These are phyloP conservation scores for Osmanthus fragrans DNA, from an alignment of 257 asterid genomes.

Conservation along the genomic window DNA sequence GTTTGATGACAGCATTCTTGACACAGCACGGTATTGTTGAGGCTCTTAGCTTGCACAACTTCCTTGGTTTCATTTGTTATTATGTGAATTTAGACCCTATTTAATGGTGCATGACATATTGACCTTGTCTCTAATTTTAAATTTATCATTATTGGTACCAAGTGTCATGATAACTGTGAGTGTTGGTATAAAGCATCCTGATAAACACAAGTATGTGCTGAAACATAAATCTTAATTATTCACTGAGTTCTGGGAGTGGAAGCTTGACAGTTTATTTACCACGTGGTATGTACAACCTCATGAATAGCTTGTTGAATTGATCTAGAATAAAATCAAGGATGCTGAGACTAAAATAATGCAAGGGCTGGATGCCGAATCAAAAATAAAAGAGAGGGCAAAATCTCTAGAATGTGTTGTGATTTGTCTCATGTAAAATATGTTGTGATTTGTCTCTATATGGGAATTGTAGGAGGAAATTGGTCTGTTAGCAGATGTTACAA, in stretches of 20 bases:
- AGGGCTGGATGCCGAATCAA: background rate
- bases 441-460: background rate
- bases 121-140: background rate
- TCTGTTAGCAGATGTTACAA: constrained; percentile 4
- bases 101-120: background rate
- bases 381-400: background rate
- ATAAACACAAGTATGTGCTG: background rate
- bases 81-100: constrained; percentile 2
- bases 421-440: background rate
- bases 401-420: background rate
- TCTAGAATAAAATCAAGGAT: too few species aligned
- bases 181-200: constrained; percentile 8
- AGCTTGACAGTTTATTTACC: background rate
- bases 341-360: too few species aligned
- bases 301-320: background rate
- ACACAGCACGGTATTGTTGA: constrained; percentile 74
- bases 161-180: constrained; percentile 3
- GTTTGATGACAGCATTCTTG: constrained; percentile 94
- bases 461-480: background rate
- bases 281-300: background rate
- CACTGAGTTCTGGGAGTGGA: background rate
- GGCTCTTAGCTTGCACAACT: constrained; percentile 22
- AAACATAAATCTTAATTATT: background rate
- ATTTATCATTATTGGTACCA: background rate
- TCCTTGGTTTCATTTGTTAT: constrained; percentile 7